Conservation (phyloP, 2,329 filamentous ascomycete genomes). For the Penicillium sp. region DNA sequence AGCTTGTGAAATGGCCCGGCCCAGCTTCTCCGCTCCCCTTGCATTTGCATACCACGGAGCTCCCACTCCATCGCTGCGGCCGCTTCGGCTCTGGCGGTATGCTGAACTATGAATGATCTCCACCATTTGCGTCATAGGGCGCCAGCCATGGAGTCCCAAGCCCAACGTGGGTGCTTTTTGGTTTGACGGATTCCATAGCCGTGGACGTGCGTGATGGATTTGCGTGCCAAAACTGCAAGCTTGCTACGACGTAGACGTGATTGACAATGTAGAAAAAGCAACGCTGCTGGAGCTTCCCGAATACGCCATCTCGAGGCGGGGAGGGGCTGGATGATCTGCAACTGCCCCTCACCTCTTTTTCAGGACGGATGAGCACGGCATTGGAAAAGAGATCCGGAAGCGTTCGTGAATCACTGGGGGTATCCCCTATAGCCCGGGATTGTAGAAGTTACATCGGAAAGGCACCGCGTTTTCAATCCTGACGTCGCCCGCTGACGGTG, state of each 20-base stretch:
- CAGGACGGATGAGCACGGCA: constrained; percentile 7
- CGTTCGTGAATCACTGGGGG: not conserved
- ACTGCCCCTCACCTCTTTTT: constrained; percentile 7
- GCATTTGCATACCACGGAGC: constrained; percentile 19
- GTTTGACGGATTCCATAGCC: constrained; percentile 18
- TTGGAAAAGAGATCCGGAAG: constrained; percentile 15
- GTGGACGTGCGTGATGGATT: not conserved
- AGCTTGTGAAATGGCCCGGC: constrained; percentile 13
- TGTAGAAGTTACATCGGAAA: not conserved
- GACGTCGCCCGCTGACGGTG: not conserved
- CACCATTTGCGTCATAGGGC: constrained; percentile 24
- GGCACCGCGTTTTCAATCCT: not conserved
- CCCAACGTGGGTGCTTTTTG: constrained; percentile 5
- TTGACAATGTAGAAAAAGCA: not conserved
- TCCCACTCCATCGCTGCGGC: not conserved
- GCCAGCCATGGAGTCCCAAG: constrained; percentile 6
- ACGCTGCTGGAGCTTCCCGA: not conserved
- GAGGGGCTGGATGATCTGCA: constrained; percentile 15
- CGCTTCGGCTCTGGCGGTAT: constrained; percentile 5
- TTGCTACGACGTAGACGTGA: not conserved
- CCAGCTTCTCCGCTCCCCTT: constrained; percentile 20
- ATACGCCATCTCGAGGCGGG: constrained; percentile 1
- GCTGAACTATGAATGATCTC: constrained; percentile 7
- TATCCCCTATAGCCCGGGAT: not conserved
- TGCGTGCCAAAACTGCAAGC: constrained; percentile 9